Conservation (phyloP, 2,329 filamentous ascomycete genomes). For the Fusarium circinatum region DNA sequence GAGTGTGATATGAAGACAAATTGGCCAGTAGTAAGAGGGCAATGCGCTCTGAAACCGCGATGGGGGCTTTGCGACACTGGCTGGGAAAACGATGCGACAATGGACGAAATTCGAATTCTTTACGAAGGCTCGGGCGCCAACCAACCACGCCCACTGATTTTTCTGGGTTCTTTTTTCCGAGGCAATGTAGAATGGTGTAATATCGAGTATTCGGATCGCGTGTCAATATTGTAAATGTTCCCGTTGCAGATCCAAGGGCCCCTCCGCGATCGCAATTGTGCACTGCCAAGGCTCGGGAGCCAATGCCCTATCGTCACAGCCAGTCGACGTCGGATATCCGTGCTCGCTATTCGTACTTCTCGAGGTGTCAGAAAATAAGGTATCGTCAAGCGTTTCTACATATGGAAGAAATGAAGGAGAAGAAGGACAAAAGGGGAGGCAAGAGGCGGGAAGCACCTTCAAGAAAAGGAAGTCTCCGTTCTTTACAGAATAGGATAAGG, state of each 20-base stretch:
- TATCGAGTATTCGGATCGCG: background rate
- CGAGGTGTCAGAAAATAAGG: background rate
- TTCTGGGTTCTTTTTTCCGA: background rate
- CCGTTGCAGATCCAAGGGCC: constrained; percentile 4
- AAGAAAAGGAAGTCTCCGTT: constrained; percentile 31
- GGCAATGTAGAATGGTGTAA: background rate
- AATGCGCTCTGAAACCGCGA: constrained; percentile 22
- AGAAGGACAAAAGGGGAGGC: background rate
- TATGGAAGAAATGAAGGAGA: background rate
- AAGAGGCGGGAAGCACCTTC: constrained; percentile 32
- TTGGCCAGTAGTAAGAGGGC: background rate
- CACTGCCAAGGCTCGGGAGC: constrained; percentile 42
- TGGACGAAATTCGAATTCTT: constrained; percentile 1
- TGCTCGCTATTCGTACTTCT: constrained; percentile 12
- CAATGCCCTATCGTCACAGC: constrained; percentile 23
- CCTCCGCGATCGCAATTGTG: constrained; percentile 38
- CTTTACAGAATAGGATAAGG: constrained; percentile 8
- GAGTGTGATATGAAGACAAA: constrained; percentile 2
- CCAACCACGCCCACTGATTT: background rate
- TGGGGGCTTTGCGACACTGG: constrained; percentile 28
- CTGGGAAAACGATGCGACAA: constrained; percentile 30
- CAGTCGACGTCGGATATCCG: constrained; percentile 17
- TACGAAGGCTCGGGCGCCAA: background rate
- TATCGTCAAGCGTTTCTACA: background rate
- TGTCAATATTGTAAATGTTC: background rate